phyloP scores from a whole-genome alignment of 2,329 filamentous ascomycete species.

The Scedosporium aurantiacum region DNA sequence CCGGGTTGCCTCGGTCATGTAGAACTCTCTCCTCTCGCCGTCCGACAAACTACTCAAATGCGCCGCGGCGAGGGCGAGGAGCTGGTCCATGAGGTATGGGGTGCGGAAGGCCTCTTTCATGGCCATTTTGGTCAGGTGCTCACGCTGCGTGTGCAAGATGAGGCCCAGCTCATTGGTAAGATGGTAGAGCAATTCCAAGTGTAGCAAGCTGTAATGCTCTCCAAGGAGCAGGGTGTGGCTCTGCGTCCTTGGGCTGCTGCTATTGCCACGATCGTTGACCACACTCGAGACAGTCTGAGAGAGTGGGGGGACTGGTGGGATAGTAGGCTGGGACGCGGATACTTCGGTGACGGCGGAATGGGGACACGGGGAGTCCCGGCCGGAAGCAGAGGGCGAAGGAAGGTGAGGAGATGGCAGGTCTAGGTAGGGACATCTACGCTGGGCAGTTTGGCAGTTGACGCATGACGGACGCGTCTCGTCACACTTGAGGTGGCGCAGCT shows the following conservation, averaged over 20 bases:
- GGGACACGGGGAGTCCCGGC: neutral
- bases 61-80: conserved; percentile 33
- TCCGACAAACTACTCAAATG: conserved; percentile 23
- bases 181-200: conserved; percentile 26
- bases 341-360: no score
- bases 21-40: conserved; percentile 13
- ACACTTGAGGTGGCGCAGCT: conserved; percentile 30
- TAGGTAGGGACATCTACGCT: conserved; percentile 23
- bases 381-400: neutral
- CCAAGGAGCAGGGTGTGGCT: conserved; percentile 9
- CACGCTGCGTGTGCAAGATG: conserved; percentile 10
- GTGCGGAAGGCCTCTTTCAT: conserved; percentile 20
- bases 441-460: conserved; percentile 26
- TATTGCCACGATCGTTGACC: neutral
- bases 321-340: neutral
- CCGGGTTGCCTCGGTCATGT: conserved; percentile 28
- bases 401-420: conserved; percentile 6
- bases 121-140: conserved; percentile 17
- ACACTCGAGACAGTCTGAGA: neutral
- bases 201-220: conserved; percentile 23
- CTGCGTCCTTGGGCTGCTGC: neutral
- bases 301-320: neutral
- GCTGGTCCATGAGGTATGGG: conserved; percentile 35
- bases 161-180: neutral
- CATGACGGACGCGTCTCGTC: conserved; percentile 30